Conservation (phyloP, 352 stramenopile species). For the Phytopythium aichiense region DNA sequence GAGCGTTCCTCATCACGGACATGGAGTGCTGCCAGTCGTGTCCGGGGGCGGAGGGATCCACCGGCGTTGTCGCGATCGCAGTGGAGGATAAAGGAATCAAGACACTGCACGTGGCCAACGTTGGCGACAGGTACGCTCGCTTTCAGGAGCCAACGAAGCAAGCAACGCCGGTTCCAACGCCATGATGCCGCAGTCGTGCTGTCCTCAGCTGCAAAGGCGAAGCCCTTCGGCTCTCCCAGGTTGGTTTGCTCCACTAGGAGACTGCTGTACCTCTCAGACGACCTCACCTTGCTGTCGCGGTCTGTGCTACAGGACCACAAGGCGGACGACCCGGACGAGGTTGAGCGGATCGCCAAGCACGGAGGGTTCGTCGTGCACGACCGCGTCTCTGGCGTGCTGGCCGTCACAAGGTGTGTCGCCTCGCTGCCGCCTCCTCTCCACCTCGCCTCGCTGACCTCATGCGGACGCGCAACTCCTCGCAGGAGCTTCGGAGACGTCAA, state of each 20-base stretch:
- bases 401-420: constrained; percentile 51
- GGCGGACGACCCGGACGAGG: constrained; percentile 48
- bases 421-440: no score
- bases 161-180: not conserved
- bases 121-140: constrained; percentile 60
- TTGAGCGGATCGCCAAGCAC: constrained; percentile 44
- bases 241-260: constrained; percentile 8
- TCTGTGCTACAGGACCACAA: constrained; percentile 56
- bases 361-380: constrained; percentile 74
- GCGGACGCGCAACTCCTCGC: constrained; percentile 1
- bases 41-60: constrained; percentile 47
- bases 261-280: not conserved
- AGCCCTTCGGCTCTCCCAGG: constrained; percentile 54
- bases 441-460: not conserved
- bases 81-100: constrained; percentile 32
- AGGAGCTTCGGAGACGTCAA: constrained; percentile 79
- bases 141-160: not conserved
- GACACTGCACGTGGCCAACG: constrained; percentile 60
- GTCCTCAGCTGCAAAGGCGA: constrained; percentile 54
- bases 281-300: not conserved
- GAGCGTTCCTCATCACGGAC: constrained; percentile 73
- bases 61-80: constrained; percentile 50
- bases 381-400: constrained; percentile 65
- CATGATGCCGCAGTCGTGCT: constrained; percentile 36
- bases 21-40: constrained; percentile 63